Evolutionary conservation across 768 basidiomycete species (phyloP).

Genomic region (Trametes coccinea): DNA sequence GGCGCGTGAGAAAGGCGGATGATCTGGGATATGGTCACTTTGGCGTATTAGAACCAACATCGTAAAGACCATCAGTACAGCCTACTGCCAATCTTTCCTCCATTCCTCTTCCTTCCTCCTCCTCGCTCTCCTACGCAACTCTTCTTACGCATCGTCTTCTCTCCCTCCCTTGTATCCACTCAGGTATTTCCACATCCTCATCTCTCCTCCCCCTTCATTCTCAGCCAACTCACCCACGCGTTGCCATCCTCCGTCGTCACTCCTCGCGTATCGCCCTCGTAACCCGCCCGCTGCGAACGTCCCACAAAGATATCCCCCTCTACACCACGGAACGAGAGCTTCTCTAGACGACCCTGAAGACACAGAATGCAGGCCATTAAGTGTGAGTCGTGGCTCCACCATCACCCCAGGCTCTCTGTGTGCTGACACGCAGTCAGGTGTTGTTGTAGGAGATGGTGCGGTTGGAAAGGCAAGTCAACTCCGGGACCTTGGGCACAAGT

Average conservation of each 20-base stretch:
- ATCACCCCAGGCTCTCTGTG: slow-evolving; percentile 10
- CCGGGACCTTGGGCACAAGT: background rate
- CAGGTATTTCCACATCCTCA: slow-evolving; percentile 12
- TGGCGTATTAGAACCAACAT: slow-evolving; percentile 23
- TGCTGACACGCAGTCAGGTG: slow-evolving; percentile 55
- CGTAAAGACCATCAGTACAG: slow-evolving; percentile 24
- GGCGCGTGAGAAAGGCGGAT: slow-evolving; percentile 27
- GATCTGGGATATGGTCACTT: slow-evolving; percentile 25
- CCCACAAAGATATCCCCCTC: slow-evolving; percentile 14
- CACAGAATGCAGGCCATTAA: slow-evolving; percentile 85
- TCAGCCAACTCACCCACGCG: slow-evolving; percentile 10
- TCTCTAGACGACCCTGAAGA: slow-evolving; percentile 28
- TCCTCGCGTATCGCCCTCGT: slow-evolving; percentile 5
- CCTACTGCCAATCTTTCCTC: slow-evolving; percentile 19
- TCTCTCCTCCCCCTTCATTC: background rate
- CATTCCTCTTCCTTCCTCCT: slow-evolving; percentile 15
- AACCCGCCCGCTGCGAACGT: background rate
- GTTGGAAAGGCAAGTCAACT: slow-evolving; percentile 82
- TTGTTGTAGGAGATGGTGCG: slow-evolving; percentile 98
- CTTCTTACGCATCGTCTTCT: slow-evolving; percentile 14
- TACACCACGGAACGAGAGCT: slow-evolving; percentile 17
- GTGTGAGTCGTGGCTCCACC: slow-evolving; percentile 52
- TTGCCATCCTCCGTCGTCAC: slow-evolving; percentile 17
- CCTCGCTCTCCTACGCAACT: slow-evolving; percentile 15
- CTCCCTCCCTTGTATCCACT: slow-evolving; percentile 21